phyloP scores from a whole-genome alignment of 805 yeast genomes.

The Cyberlindnera bimundalis region DNA sequence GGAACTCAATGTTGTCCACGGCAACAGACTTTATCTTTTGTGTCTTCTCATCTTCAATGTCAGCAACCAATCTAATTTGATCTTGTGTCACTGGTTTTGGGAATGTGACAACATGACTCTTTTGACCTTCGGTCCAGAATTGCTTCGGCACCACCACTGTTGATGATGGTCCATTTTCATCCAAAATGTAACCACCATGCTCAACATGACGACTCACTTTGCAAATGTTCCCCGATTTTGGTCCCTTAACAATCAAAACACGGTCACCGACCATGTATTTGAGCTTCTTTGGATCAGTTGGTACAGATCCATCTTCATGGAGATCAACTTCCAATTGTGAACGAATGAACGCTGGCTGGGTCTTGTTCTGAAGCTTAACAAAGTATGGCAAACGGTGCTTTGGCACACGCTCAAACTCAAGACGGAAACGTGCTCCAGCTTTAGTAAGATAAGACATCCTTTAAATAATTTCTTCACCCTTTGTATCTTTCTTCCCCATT shows the following conservation, averaged over 20 bases:
- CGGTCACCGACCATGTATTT: constrained; percentile 72
- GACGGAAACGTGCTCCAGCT: constrained; percentile 35
- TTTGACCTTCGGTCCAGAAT: constrained; percentile 70
- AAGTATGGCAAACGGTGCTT: constrained; percentile 29
- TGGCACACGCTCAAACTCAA: constrained; percentile 31
- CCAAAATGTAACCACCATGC: constrained; percentile 60
- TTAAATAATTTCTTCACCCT: too few relatives aligned
- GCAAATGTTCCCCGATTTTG: constrained; percentile 70
- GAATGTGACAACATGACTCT: constrained; percentile 64
- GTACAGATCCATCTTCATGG: constrained; percentile 31
- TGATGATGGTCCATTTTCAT: constrained; percentile 64
- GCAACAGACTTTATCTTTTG: constrained; percentile 70
- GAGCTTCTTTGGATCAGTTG: constrained; percentile 49
- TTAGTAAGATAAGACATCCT: constrained; percentile 31
- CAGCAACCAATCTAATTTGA: constrained; percentile 74
- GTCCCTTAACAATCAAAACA: constrained; percentile 69
- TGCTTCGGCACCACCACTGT: constrained; percentile 66
- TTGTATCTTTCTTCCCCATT: too few relatives aligned
- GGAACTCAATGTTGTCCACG: constrained; percentile 66
- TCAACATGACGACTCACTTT: constrained; percentile 57
- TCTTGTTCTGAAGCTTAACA: constrained; percentile 29
- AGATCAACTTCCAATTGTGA: constrained; percentile 32
- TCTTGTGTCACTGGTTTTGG: constrained; percentile 60
- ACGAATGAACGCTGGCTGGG: constrained; percentile 36
- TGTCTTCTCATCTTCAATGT: constrained; percentile 57